phyloP scores from a whole-genome alignment of 2,329 filamentous ascomycete species.

The Dendrostoma leiphaemia region DNA sequence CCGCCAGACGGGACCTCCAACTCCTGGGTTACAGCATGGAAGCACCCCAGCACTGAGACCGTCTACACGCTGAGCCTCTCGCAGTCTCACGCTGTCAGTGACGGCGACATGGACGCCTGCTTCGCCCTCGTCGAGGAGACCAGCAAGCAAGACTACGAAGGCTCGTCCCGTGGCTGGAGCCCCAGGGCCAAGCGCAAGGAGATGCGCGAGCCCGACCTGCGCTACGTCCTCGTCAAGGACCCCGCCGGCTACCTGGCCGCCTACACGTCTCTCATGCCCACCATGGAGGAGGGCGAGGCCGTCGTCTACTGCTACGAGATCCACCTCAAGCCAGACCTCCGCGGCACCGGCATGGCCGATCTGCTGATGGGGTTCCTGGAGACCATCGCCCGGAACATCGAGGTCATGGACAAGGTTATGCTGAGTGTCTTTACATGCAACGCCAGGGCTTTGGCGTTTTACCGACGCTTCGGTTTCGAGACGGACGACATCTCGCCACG shows the following conservation, averaged over 20 bases:
- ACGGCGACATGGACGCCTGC: constrained; percentile 49
- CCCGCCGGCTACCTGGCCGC: constrained; percentile 37
- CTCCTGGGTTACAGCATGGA: constrained; percentile 42
- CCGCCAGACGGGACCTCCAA: constrained; percentile 17
- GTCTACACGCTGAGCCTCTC: constrained; percentile 45
- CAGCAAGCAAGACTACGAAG: constrained; percentile 62
- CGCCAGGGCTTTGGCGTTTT: constrained; percentile 54
- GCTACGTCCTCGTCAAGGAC: constrained; percentile 62
- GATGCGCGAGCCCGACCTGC: constrained; percentile 66
- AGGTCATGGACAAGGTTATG: constrained; percentile 65
- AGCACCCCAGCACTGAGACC: constrained; percentile 43
- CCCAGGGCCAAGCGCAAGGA: constrained; percentile 59
- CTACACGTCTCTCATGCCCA: constrained; percentile 71
- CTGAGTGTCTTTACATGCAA: constrained; percentile 70
- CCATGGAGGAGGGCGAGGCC: constrained; percentile 61
- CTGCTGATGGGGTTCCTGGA: constrained; percentile 58
- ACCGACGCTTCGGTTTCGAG: constrained; percentile 57
- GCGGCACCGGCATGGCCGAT: constrained; percentile 61
- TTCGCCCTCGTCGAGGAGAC: constrained; percentile 60
- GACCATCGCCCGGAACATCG: constrained; percentile 50
- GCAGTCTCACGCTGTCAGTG: constrained; percentile 33
- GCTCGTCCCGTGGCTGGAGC: constrained; percentile 63
- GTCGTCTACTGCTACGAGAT: constrained; percentile 81
- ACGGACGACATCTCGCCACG: constrained; percentile 55
- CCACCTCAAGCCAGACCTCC: constrained; percentile 58